Evolutionary conservation across 306 rosid genomes (phyloP).

Genomic region (Mimosa pudica): DNA sequence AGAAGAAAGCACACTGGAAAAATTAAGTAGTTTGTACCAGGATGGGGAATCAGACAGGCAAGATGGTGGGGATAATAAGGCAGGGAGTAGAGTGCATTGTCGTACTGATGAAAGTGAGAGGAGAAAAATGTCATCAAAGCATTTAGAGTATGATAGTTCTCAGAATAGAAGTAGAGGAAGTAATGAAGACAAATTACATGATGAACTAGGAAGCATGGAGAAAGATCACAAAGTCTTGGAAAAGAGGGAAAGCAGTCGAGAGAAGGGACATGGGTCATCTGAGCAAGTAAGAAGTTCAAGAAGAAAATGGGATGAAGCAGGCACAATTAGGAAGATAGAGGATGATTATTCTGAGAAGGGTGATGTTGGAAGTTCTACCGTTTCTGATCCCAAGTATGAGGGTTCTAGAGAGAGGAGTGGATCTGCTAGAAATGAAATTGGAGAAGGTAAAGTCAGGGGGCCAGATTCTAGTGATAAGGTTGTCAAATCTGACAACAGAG

Average conservation of each 20-base stretch:
- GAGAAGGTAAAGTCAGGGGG: constrained; percentile 60
- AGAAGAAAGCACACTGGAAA: constrained; percentile 92
- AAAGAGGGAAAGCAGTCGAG: constrained; percentile 65
- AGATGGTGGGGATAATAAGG: constrained; percentile 63
- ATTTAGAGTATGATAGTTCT: constrained; percentile 56
- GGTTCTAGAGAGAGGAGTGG: constrained; percentile 66
- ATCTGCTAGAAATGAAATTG: constrained; percentile 65
- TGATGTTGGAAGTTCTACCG: constrained; percentile 59
- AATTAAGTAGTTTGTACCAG: constrained; percentile 88
- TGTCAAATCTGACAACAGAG: constrained; percentile 57
- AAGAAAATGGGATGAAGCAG: constrained; percentile 94
- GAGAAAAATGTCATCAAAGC: constrained; percentile 55
- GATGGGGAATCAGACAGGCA: constrained; percentile 86
- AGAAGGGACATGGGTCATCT: constrained; percentile 73
- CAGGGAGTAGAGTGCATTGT: constrained; percentile 44
- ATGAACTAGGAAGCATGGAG: constrained; percentile 55
- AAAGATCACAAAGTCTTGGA: constrained; percentile 65
- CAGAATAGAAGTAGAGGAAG: constrained; percentile 53
- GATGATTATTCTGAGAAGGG: constrained; percentile 61
- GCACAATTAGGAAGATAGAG: constrained; percentile 50
- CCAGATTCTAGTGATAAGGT: constrained; percentile 54
- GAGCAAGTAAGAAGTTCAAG: constrained; percentile 72
- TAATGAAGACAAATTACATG: constrained; percentile 56
- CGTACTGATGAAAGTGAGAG: constrained; percentile 57
- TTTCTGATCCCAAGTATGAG: constrained; percentile 60